Conservation (phyloP, 78 protist genomes). For the Dictyostelium purpureum region DNA sequence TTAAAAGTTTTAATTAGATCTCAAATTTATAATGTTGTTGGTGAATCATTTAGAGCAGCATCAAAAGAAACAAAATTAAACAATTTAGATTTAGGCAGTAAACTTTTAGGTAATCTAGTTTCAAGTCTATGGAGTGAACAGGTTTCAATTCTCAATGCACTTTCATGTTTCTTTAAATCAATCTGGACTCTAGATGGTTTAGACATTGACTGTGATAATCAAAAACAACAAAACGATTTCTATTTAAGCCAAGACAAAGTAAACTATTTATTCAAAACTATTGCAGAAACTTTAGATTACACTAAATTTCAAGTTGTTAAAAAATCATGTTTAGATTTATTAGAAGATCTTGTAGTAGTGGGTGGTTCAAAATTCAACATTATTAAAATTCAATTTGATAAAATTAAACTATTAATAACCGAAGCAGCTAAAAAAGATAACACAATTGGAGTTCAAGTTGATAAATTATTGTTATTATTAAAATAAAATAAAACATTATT, state of each 20-base stretch:
- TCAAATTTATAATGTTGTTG: constrained; percentile 17
- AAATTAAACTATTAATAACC: not conserved
- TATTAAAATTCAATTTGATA: constrained; percentile 6
- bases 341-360: constrained; percentile 28
- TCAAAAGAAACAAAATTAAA: not conserved
- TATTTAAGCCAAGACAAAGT: not conserved
- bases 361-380: not conserved
- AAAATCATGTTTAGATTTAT: constrained; percentile 7
- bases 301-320: constrained; percentile 51
- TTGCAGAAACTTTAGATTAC: not conserved
- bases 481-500: too few species aligned
- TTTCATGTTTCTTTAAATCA: constrained; percentile 1
- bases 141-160: constrained; percentile 23
- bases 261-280: not conserved
- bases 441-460: constrained; percentile 52
- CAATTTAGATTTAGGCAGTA: not conserved
- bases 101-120: not conserved
- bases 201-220: too few species aligned
- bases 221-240: not conserved
- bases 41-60: constrained; percentile 34
- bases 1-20: constrained; percentile 30
- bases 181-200: not conserved
- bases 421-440: constrained; percentile 41
- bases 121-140: constrained; percentile 70
- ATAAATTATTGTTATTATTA: constrained; percentile 22